Conservation (phyloP, 345 rosid genomes). For the Litchi chinensis region DNA sequence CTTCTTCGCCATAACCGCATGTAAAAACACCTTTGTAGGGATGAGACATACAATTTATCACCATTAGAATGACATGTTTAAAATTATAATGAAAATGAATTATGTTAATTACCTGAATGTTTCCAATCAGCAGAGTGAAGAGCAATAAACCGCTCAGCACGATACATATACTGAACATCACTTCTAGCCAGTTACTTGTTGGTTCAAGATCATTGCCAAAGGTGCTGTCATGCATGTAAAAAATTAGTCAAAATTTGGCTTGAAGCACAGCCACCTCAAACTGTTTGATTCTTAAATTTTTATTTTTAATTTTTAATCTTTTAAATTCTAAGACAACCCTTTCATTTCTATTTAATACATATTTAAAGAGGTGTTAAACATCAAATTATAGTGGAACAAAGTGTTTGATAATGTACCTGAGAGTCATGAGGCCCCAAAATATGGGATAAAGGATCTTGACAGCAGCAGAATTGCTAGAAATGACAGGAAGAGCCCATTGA, state of each 20-base stretch:
- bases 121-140: conserved; percentile 63
- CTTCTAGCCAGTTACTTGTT: conserved; percentile 56
- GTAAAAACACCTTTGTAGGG: conserved; percentile 51
- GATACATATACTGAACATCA: conserved; percentile 56
- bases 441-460: conserved; percentile 65
- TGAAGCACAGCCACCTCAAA: too few relatives aligned
- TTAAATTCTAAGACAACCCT: too few relatives aligned
- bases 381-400: background rate
- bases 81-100: background rate
- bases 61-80: background rate
- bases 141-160: conserved; percentile 55
- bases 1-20: conserved; percentile 58
- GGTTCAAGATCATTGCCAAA: conserved; percentile 67
- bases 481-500: conserved; percentile 51
- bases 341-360: too few relatives aligned
- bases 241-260: background rate
- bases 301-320: too few relatives aligned
- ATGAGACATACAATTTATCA: background rate
- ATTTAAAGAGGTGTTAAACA: too few relatives aligned
- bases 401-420: conserved; percentile 40
- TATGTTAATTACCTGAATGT: conserved; percentile 48
- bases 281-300: too few relatives aligned
- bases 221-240: conserved; percentile 36
- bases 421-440: conserved; percentile 65
- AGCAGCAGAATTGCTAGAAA: conserved; percentile 53